A percentile compares a stretch with the other conserved stretches of the same genome.
phyloP scores from a whole-genome alignment of 306 rosid genomes.

The Amphicarpaea edgeworthii region DNA sequence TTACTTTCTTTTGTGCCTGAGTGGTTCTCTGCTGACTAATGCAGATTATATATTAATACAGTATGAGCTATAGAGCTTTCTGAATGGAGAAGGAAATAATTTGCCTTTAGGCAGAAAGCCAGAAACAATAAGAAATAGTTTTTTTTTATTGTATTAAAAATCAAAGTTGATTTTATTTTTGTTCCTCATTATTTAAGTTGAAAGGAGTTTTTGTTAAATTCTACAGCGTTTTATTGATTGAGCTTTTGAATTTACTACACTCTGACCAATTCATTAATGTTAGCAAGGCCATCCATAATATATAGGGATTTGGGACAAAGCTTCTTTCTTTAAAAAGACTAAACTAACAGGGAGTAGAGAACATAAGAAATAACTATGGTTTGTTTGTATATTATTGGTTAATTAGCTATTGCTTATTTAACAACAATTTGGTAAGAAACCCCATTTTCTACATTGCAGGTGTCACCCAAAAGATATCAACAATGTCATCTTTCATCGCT shows the following conservation, averaged over 20 bases:
- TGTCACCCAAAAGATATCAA: constrained; percentile 93
- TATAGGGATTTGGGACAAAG: constrained; percentile 6
- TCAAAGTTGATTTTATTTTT: no score
- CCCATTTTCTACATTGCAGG: constrained; percentile 57
- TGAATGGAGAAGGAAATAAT: constrained; percentile 4
- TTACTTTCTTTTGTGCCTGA: constrained; percentile 2
- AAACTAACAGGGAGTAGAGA: constrained; percentile 1
- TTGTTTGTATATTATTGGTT: constrained; percentile 7
- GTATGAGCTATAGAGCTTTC: neutral
- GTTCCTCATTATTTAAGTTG: neutral
- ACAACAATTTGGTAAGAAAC: neutral
- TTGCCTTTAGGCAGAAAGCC: neutral
- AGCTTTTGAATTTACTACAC: neutral
- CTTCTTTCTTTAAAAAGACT: neutral
- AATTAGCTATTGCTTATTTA: constrained; percentile 29
- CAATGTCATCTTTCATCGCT: constrained; percentile 76
- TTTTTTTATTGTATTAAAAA: no score
- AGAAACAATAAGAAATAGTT: neutral
- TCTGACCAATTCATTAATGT: neutral
- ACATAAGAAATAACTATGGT: neutral
- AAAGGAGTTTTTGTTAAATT: neutral
- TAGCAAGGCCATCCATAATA: neutral
- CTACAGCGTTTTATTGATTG: neutral
- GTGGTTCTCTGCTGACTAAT: constrained; percentile 29
- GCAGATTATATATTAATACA: constrained; percentile 5